phyloP scores from a whole-genome alignment of 2,329 filamentous ascomycete genomes.

The Ophiostoma pallidulum region DNA sequence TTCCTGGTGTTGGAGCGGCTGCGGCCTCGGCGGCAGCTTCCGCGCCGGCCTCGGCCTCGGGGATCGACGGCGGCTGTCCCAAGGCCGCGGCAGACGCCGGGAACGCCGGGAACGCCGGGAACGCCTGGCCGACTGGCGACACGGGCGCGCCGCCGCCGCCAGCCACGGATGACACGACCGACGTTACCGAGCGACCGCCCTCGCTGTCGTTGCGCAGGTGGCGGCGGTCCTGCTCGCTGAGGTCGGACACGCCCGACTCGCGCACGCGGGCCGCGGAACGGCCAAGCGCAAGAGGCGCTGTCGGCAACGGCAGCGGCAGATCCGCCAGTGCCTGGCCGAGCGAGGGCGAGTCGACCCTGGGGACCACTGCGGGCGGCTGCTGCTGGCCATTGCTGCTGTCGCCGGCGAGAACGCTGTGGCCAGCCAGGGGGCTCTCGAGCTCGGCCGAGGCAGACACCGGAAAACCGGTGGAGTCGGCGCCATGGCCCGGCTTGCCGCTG shows the following conservation, averaged over 20 bases:
- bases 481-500: conserved; percentile 11
- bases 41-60: conserved; percentile 4
- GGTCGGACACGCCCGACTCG: conserved; percentile 31
- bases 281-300: conserved; percentile 1
- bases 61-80: not conserved
- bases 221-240: conserved; percentile 31
- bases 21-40: conserved; percentile 6
- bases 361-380: not conserved
- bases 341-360: conserved; percentile 14
- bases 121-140: conserved; percentile 4
- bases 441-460: conserved; percentile 13
- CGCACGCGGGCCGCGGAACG: conserved; percentile 16
- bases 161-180: conserved; percentile 14
- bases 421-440: conserved; percentile 21
- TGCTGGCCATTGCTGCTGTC: conserved; percentile 23
- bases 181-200: conserved; percentile 25
- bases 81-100: not conserved
- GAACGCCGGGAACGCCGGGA: not conserved
- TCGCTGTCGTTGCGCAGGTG: conserved; percentile 36
- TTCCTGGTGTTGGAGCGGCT: not conserved
- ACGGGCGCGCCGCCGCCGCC: conserved; percentile 4
- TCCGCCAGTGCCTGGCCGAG: conserved; percentile 11
- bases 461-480: not conserved
- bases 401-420: conserved; percentile 19
- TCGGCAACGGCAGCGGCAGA: conserved; percentile 3